Evolutionary conservation across 2,329 filamentous ascomycete species (phyloP).

Genomic region (Scedosporium apiospermum): DNA sequence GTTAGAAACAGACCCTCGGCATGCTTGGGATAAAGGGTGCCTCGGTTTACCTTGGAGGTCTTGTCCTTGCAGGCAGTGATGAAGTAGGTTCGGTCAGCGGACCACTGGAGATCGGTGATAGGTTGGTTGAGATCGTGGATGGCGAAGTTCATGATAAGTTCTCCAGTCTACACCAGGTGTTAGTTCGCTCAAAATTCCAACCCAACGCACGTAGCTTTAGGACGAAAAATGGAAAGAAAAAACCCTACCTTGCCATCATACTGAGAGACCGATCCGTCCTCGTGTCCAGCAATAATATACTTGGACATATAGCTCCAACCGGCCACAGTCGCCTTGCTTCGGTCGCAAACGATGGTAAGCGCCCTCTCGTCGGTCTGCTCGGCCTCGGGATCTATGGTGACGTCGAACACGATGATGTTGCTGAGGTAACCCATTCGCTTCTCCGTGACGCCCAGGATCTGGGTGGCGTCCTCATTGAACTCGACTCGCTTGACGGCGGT

Average conservation of each 20-base stretch:
- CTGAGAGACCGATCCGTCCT: slow-evolving; percentile 84
- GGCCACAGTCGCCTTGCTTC: slow-evolving; percentile 94
- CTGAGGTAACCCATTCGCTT: slow-evolving; percentile 96
- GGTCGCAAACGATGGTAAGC: slow-evolving; percentile 83
- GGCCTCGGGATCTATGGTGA: slow-evolving; percentile 72
- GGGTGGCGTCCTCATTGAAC: slow-evolving; percentile 88
- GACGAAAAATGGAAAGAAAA: not conserved
- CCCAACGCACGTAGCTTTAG: not conserved
- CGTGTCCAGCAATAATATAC: slow-evolving; percentile 96
- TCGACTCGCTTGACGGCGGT: slow-evolving; percentile 97
- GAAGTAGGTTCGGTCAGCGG: slow-evolving; percentile 89
- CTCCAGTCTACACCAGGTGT: slow-evolving; percentile 24
- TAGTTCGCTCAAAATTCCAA: slow-evolving; percentile 4
- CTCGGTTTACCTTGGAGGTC: slow-evolving; percentile 64
- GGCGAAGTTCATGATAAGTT: slow-evolving; percentile 20
- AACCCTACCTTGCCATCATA: slow-evolving; percentile 75
- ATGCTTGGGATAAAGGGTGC: not conserved
- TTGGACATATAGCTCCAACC: slow-evolving; percentile 91
- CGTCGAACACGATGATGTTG: slow-evolving; percentile 87
- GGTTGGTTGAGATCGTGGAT: slow-evolving; percentile 75
- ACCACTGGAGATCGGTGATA: slow-evolving; percentile 94
- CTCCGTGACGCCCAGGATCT: slow-evolving; percentile 90
- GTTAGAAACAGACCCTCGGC: not conserved
- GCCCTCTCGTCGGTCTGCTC: slow-evolving; percentile 76
- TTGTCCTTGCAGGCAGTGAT: slow-evolving; percentile 99